Evolutionary conservation across 352 stramenopile species (phyloP).

Genomic region (Phytophthora europaea): DNA sequence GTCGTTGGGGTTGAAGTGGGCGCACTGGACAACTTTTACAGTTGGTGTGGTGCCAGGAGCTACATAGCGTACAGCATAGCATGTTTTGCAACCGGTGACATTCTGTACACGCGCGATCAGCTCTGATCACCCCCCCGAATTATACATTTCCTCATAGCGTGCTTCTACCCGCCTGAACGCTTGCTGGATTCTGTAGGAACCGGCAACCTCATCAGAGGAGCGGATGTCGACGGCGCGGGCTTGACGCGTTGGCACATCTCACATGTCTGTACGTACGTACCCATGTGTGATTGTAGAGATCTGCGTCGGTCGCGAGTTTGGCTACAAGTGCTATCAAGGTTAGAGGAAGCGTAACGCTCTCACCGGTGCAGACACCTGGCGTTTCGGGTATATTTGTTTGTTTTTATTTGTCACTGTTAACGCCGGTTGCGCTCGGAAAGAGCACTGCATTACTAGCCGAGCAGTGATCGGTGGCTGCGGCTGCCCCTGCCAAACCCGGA

Average conservation of each 20-base stretch:
- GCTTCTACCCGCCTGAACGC: background rate
- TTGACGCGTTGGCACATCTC: too few species aligned
- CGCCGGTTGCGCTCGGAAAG: background rate
- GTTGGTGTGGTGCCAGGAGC: background rate
- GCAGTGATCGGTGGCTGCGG: background rate
- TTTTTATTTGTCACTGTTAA: slow-evolving; percentile 1
- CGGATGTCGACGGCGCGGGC: too few species aligned
- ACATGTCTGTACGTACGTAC: too few species aligned
- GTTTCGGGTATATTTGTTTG: too few species aligned
- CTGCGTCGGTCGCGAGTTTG: too few species aligned
- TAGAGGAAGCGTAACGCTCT: too few species aligned
- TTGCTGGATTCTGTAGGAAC: background rate
- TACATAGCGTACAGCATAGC: background rate
- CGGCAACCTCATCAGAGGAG: too few species aligned
- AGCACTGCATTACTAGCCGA: background rate
- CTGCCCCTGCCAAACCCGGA: background rate
- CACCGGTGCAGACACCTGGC: too few species aligned
- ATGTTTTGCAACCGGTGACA: background rate
- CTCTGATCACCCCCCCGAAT: background rate
- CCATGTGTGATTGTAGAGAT: too few species aligned
- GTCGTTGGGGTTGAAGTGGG: background rate
- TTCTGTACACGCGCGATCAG: background rate
- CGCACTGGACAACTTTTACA: background rate
- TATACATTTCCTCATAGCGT: background rate
- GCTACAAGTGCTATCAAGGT: too few species aligned